Evolutionary conservation across 1,139 yeast genomes (phyloP), one percentile per base, ranked within the genome.

Genomic region (Suhomyces anneliseae): DNA sequence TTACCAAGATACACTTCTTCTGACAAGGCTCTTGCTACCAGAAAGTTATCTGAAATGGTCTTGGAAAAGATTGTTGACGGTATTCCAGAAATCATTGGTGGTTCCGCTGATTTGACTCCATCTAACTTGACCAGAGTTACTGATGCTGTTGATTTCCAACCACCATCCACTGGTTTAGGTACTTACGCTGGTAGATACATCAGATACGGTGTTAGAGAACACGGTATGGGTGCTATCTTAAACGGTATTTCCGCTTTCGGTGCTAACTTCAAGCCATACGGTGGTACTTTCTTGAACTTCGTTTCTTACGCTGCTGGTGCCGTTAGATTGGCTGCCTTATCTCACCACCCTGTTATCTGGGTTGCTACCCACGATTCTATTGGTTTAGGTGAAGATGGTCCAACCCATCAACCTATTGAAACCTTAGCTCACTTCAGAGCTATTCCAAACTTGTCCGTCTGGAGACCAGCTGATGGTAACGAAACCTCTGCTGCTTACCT

Each of bases 391-490:
- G 99, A 93, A 81, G 99, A 93, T 69, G 99, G 99, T 68, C 99
- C 99, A 72, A 93, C 99, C 68, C 99, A 93, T 76, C 99, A 93
- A 81, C 99, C 99, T 73, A 90, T 93, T 64, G 99, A 93, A 82
- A 93, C 99, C 54, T 78, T 93, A 69, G 96, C 98, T 53, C 99
- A 93, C 75, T 84, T 95, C 76, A 90, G 99, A 82, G 97, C 99
- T 58, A 70, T 82, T 63, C 99, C 99, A 77, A 95, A 95, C 81
- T 66, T 84, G 62, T 82, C 86, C 70, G 98, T 93, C 53, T 93
- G 98, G 98, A 90, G 99, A 83, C 99, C 99, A 61, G 99, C 99
- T 67, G 99, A 95, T 71, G 99, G 99, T 79, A 93, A 93, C 72
- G 99, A 93, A 79, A 86, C 88, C 58, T 88, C 97, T 58, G 99